These are phyloP conservation scores for Plectosphaerella plurivora DNA, from an alignment of 2,329 filamentous ascomycete species.

Conservation along the genomic window DNA sequence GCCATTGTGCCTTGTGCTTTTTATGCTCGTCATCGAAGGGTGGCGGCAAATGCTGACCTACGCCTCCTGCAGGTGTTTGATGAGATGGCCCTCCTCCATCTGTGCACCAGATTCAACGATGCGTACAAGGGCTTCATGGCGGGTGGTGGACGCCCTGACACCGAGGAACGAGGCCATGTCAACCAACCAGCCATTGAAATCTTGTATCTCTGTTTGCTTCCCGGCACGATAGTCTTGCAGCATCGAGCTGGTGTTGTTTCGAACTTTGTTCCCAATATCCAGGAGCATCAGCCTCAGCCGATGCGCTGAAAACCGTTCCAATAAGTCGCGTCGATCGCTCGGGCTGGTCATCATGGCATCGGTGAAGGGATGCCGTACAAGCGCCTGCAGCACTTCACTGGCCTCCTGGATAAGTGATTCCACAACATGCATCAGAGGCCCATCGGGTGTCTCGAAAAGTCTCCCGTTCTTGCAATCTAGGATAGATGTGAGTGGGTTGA, in stretches of 20 bases:
- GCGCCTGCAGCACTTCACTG: conserved; percentile 62
- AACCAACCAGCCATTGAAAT: conserved; percentile 57
- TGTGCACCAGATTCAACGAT: conserved; percentile 33
- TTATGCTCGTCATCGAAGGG: no score
- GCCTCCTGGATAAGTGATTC: conserved; percentile 70
- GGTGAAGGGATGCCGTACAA: conserved; percentile 56
- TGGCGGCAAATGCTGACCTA: no score
- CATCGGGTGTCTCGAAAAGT: conserved; percentile 55
- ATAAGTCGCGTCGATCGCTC: conserved; percentile 10
- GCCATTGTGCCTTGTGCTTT: no score
- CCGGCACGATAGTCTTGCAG: conserved; percentile 52
- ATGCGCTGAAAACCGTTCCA: conserved; percentile 36
- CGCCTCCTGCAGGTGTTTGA: conserved; percentile 11
- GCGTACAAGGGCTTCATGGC: conserved; percentile 35
- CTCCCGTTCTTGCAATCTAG: conserved; percentile 75
- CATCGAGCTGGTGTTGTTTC: conserved; percentile 57
- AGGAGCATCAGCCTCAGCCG: conserved; percentile 41
- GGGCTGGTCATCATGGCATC: conserved; percentile 28
- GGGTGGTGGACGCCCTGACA: conserved; percentile 24
- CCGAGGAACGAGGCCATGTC: conserved; percentile 36
- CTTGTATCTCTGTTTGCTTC: conserved; percentile 49
- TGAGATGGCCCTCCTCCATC: conserved; percentile 29
- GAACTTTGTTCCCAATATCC: conserved; percentile 41
- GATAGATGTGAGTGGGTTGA: conserved; percentile 83
- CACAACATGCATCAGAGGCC: conserved; percentile 54